These are phyloP conservation scores for Astrephomene gubernaculifera DNA, from an alignment of 139 green algal species.

Conservation along the genomic window DNA sequence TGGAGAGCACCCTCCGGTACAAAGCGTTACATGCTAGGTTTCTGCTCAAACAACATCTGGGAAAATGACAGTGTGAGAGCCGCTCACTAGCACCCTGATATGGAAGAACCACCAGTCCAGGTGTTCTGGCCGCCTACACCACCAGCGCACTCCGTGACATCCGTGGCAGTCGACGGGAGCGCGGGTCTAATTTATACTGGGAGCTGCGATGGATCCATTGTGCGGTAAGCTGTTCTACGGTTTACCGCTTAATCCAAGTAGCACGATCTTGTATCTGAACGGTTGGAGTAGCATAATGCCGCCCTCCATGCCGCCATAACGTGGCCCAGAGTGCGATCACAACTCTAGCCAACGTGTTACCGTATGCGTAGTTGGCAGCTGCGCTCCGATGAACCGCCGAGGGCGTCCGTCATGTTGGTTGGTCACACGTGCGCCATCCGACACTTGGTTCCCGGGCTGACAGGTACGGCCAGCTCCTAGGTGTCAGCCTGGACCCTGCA, in stretches of 20 bases:
- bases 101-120: background rate
- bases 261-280: background rate
- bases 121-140: slow-evolving; percentile 10
- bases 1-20: no score
- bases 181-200: background rate
- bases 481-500: background rate
- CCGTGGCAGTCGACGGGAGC: background rate
- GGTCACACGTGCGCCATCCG: slow-evolving; percentile 6
- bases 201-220: slow-evolving; percentile 1
- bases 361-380: slow-evolving; percentile 10
- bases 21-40: no score
- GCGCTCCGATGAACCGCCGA: background rate
- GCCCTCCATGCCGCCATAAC: background rate
- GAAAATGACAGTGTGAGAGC: no score
- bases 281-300: background rate
- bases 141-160: slow-evolving; percentile 3
- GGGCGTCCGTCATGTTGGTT: background rate
- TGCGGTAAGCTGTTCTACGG: background rate
- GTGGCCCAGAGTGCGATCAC: background rate
- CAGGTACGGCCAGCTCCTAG: background rate
- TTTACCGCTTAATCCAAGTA: background rate
- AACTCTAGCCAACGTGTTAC: background rate
- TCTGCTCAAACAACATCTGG: no score
- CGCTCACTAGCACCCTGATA: no score
- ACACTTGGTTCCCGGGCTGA: background rate